phyloP scores from a whole-genome alignment of 2,329 filamentous ascomycete genomes.

The Tricladium varicosporioides region DNA sequence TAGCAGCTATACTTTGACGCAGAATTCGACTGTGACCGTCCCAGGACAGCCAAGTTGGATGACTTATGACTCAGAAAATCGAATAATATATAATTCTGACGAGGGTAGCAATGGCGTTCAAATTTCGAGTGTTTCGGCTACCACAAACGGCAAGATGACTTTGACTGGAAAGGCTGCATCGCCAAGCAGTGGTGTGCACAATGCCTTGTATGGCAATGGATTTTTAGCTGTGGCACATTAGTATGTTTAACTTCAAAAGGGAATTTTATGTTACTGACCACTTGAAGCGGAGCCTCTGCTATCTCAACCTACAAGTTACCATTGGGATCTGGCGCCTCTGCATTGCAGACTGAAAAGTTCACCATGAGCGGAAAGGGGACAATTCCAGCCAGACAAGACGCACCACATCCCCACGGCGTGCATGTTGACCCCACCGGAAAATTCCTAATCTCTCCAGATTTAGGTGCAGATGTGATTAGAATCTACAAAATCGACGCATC shows the following conservation, averaged over 20 bases:
- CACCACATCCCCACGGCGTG: slow-evolving; percentile 49
- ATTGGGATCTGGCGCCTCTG: slow-evolving; percentile 3
- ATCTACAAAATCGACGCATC: slow-evolving; percentile 44
- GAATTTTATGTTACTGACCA: slow-evolving; percentile 9
- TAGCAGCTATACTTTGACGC: slow-evolving; percentile 13
- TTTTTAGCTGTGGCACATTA: slow-evolving; percentile 28
- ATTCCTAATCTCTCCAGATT: slow-evolving; percentile 49
- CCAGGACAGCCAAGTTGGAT: slow-evolving; percentile 45
- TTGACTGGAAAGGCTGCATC: slow-evolving; percentile 30
- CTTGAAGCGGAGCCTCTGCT: slow-evolving; percentile 16
- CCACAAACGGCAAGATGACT: slow-evolving; percentile 38
- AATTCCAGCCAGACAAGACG: slow-evolving; percentile 39
- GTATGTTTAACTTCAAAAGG: slow-evolving; percentile 13
- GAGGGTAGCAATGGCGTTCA: slow-evolving; percentile 38
- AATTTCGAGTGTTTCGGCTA: slow-evolving; percentile 35
- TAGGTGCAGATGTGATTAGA: slow-evolving; percentile 48
- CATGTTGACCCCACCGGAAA: slow-evolving; percentile 49
- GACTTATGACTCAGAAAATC: slow-evolving; percentile 38
- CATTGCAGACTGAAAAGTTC: slow-evolving; percentile 40
- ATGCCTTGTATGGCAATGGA: slow-evolving; percentile 22
- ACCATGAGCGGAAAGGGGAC: slow-evolving; percentile 35
- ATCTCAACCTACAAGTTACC: slow-evolving; percentile 27
- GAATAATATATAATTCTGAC: slow-evolving; percentile 44
- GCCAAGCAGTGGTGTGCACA: slow-evolving; percentile 21
- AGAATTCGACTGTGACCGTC: slow-evolving; percentile 31